A percentile compares a stretch with the other conserved stretches of the same genome.
phyloP scores from a whole-genome alignment of 2,329 filamentous ascomycete species.

The Lasiodiplodia sp. region DNA sequence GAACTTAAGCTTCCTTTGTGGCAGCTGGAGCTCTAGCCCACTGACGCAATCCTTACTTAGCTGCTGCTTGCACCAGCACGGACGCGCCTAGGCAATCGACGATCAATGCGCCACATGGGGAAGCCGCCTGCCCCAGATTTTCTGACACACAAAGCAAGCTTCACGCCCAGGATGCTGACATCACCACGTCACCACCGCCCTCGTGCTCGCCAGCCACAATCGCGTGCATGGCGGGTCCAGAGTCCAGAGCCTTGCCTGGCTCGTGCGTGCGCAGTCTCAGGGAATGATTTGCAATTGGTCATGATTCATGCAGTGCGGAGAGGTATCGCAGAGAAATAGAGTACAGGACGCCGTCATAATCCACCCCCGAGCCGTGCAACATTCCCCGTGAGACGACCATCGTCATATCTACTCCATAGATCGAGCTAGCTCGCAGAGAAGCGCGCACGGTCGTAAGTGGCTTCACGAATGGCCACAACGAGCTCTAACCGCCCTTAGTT shows the following conservation, averaged over 20 bases:
- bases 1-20: slow-evolving; percentile 28
- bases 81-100: slow-evolving; percentile 10
- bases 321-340: slow-evolving; percentile 18
- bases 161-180: slow-evolving; percentile 9
- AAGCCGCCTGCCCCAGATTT: slow-evolving; percentile 15
- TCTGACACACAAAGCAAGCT: slow-evolving; percentile 19
- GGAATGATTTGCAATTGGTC: background rate
- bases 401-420: background rate
- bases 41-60: slow-evolving; percentile 24
- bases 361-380: background rate
- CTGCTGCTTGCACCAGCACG: slow-evolving; percentile 3
- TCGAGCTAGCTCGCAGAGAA: background rate
- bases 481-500: slow-evolving; percentile 35
- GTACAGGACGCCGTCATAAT: slow-evolving; percentile 18
- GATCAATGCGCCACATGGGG: slow-evolving; percentile 22
- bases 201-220: slow-evolving; percentile 13
- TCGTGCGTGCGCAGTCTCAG: background rate
- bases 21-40: slow-evolving; percentile 20
- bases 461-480: background rate
- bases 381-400: background rate
- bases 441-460: background rate
- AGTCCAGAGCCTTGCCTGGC: background rate
- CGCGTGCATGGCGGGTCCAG: background rate
- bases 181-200: slow-evolving; percentile 19
- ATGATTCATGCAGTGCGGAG: slow-evolving; percentile 14